A percentile compares a stretch with the other conserved stretches of the same genome.
These are phyloP conservation scores for Middelhovenomyces tepae DNA, from an alignment of 805 yeast genomes.

Conservation along the genomic window DNA sequence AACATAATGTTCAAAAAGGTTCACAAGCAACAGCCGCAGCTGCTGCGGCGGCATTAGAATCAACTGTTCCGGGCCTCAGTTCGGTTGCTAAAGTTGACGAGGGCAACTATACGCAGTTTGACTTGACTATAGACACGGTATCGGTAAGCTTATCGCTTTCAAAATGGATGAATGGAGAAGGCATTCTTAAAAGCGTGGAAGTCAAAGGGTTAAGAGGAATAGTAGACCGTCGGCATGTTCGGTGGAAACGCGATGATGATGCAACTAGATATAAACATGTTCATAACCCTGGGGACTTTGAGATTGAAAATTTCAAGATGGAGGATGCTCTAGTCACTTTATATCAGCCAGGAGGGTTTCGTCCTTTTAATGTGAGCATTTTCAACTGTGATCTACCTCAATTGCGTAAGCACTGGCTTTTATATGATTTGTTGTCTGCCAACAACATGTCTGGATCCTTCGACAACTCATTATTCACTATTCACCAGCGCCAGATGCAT, in stretches of 20 bases:
- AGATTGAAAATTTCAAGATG: constrained; percentile 71
- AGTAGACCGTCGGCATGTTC: constrained; percentile 81
- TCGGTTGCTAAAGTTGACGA: constrained; percentile 46
- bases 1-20: constrained; percentile 51
- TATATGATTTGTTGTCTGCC: constrained; percentile 79
- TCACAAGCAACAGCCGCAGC: constrained; percentile 66
- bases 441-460: constrained; percentile 81
- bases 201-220: constrained; percentile 85
- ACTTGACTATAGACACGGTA: constrained; percentile 78
- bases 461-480: constrained; percentile 87
- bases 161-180: constrained; percentile 86
- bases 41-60: constrained; percentile 30
- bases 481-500: constrained; percentile 62
- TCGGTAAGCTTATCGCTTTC: constrained; percentile 70
- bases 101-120: constrained; percentile 95
- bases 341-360: constrained; percentile 67
- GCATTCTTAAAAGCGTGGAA: constrained; percentile 72
- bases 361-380: constrained; percentile 82
- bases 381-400: constrained; percentile 74
- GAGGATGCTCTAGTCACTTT: constrained; percentile 79
- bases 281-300: constrained; percentile 84
- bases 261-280: constrained; percentile 72
- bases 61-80: constrained; percentile 9
- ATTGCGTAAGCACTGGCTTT: constrained; percentile 87
- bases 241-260: constrained; percentile 73